A percentile compares a stretch with the other conserved stretches of the same genome.
Evolutionary conservation across 129 eudicot genomes (phyloP).

Genomic region (Calendula officinalis): DNA sequence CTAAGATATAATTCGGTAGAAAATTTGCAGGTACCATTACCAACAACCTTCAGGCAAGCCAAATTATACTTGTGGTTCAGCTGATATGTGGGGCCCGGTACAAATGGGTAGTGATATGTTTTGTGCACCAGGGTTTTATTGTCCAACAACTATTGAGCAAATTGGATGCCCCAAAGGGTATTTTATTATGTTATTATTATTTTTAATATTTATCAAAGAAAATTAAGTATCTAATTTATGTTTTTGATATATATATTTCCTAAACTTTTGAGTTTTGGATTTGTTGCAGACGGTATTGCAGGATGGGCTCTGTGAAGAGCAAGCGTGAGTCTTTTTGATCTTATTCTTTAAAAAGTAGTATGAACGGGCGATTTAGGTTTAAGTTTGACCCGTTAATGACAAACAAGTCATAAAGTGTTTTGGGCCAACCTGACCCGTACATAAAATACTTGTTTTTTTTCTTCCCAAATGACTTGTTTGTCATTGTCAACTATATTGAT

Average conservation of each 20-base stretch:
- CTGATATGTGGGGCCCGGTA: slow-evolving; percentile 68
- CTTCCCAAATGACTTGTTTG: neutral
- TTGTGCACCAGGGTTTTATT: slow-evolving; percentile 67
- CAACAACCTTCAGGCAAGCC: slow-evolving; percentile 72
- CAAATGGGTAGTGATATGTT: slow-evolving; percentile 50
- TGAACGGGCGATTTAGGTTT: no score
- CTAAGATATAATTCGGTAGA: slow-evolving; percentile 39
- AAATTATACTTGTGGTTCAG: slow-evolving; percentile 80
- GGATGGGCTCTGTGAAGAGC: slow-evolving; percentile 58
- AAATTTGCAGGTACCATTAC: slow-evolving; percentile 64
- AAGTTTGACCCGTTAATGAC: neutral
- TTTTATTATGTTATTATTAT: neutral
- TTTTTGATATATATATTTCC: neutral
- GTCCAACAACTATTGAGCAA: slow-evolving; percentile 61
- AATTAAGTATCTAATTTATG: neutral
- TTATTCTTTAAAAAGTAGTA: neutral
- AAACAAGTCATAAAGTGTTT: neutral
- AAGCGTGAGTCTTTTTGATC: slow-evolving; percentile 36
- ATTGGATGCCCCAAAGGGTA: slow-evolving; percentile 59
- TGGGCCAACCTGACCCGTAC: neutral
- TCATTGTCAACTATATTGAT: neutral
- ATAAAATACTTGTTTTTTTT: neutral
- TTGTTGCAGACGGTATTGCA: slow-evolving; percentile 69
- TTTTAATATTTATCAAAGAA: neutral
- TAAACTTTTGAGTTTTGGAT: slow-evolving; percentile 13